Evolutionary conservation across 768 basidiomycete genomes (phyloP).

Genomic region (Mycena vitilis): DNA sequence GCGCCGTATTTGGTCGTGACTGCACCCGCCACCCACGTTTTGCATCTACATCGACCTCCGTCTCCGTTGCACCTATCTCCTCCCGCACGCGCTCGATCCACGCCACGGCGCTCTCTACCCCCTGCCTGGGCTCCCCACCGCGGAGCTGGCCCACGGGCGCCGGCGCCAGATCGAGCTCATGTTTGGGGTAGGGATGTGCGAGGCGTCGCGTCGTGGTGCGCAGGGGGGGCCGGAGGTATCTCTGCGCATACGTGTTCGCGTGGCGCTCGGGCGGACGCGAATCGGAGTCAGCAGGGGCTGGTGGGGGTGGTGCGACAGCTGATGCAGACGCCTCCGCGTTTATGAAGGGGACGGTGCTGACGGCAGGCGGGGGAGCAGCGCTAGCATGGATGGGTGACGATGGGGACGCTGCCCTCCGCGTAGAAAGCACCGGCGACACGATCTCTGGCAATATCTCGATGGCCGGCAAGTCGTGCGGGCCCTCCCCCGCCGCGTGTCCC

Average conservation of each 20-base stretch:
- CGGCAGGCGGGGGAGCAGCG: too few species aligned
- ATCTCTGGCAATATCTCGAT: not conserved
- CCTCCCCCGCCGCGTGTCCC: too few species aligned
- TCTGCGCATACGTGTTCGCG: not conserved
- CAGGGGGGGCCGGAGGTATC: not conserved
- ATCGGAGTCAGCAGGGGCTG: not conserved
- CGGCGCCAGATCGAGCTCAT: not conserved
- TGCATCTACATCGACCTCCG: not conserved
- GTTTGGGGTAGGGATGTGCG: not conserved
- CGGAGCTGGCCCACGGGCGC: not conserved
- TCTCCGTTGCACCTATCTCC: too few species aligned
- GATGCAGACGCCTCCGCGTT: too few species aligned
- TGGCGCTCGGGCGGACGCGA: too few species aligned
- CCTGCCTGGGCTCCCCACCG: not conserved
- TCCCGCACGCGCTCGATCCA: not conserved
- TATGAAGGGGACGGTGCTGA: too few species aligned
- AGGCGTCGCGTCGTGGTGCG: not conserved
- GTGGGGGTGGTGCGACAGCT: too few species aligned
- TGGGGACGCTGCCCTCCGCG: too few species aligned
- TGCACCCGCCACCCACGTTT: not conserved
- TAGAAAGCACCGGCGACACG: not conserved
- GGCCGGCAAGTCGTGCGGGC: too few species aligned
- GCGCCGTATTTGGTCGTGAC: constrained; percentile 20
- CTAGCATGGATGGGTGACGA: too few species aligned
- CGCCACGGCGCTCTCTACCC: not conserved